Base-by-base conservation (phyloP, 495 filamentous ascomycete genomes). In the Daldinia caldariorum region DNA sequence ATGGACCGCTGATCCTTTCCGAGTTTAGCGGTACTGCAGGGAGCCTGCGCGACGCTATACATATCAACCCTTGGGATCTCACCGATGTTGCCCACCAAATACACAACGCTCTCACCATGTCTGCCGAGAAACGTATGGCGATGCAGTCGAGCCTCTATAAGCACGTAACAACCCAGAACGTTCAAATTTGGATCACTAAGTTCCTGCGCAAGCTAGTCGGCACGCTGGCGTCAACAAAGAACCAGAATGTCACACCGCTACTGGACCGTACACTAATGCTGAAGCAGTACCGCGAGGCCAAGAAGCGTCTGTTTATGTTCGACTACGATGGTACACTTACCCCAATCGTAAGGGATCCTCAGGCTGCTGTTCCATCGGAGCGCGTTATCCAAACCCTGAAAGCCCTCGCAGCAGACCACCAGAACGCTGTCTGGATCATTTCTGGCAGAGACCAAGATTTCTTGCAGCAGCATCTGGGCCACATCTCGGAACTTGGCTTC, bases 281-380 rank as follows among this genome's bases (percentile, higher is more conserved):
- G 43, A 84, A 82, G 57, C 88, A 89, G 66, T 97, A 96, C 75
- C 86, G 88, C 66, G 82, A 86, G 50, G 87, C 92, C 16, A 79
- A 79, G 45, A 90, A 89, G 79, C 89, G 94, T 34, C 82, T 99
- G 2, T 96, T 98, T 79, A 93, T 99, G 90, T 97, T 97, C 72
- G 95, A 99, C 82, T 99, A 98, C 74, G 95, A 99, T 78, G 95
- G 95, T 53, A 99, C 95, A 0, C 87, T 99, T n/a, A 97, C 96
- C 0, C 93, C 93, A 1, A 97, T 99, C 70, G 94, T 98, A 29
- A 88, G 89, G 61, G 92, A 97, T 68, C 96, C 95, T 0, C 86
- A 89, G 65, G 88, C 91, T 7, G 95, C 96, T 2, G 89, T 97
- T 39, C 94, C 95, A 0, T 92, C 93, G 2, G 90, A 94, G 72